phyloP scores from a whole-genome alignment of 2,329 filamentous ascomycete species.

The Aspergillus sp. region DNA sequence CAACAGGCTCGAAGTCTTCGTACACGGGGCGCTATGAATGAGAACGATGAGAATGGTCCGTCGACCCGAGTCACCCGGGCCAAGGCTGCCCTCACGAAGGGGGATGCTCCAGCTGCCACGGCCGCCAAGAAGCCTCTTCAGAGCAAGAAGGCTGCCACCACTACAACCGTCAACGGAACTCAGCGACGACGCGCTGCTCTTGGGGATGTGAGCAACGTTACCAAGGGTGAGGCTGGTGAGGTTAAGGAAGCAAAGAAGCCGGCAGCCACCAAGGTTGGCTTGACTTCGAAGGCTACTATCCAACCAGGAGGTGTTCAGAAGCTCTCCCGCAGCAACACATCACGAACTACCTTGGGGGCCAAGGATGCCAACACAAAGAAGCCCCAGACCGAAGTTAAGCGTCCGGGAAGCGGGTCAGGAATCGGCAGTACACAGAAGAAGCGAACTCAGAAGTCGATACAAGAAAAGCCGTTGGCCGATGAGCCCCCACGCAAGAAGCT shows the following conservation, averaged over 20 bases:
- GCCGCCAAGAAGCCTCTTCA: slow-evolving; percentile 60
- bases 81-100: slow-evolving; percentile 69
- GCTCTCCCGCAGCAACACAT: slow-evolving; percentile 54
- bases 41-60: slow-evolving; percentile 86
- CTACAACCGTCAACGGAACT: slow-evolving; percentile 42
- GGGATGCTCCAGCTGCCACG: slow-evolving; percentile 49
- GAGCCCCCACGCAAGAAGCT: slow-evolving; percentile 67
- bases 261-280: slow-evolving; percentile 56
- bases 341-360: slow-evolving; percentile 57
- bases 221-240: slow-evolving; percentile 60
- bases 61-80: slow-evolving; percentile 87
- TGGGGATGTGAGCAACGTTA: slow-evolving; percentile 92
- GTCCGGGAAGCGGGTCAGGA: slow-evolving; percentile 67
- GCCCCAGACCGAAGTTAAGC: slow-evolving; percentile 60
- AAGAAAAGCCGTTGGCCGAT: slow-evolving; percentile 54
- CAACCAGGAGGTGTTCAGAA: slow-evolving; percentile 82
- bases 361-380: slow-evolving; percentile 66
- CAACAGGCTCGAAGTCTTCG: slow-evolving; percentile 64
- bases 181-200: slow-evolving; percentile 76
- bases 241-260: slow-evolving; percentile 69
- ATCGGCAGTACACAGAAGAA: slow-evolving; percentile 65
- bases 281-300: slow-evolving; percentile 71
- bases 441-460: slow-evolving; percentile 52
- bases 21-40: slow-evolving; percentile 74
- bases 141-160: slow-evolving; percentile 60